Conservation (phyloP, 208 protist genomes). For the Herpetomonas muscarum region DNA sequence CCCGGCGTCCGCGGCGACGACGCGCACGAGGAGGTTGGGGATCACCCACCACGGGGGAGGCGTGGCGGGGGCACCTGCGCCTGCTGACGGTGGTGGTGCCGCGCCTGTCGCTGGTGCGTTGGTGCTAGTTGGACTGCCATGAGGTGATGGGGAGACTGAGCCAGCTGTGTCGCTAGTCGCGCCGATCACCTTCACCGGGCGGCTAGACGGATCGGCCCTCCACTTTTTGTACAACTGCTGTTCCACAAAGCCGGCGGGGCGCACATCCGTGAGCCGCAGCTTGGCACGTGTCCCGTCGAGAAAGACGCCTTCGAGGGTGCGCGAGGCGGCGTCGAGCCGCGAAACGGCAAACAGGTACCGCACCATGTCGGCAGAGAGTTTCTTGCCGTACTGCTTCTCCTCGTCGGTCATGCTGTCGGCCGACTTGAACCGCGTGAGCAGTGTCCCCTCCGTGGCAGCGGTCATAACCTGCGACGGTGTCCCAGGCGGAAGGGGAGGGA, state of each 20-base stretch:
- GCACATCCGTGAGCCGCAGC: slow-evolving; percentile 45
- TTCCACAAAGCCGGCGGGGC: slow-evolving; percentile 75
- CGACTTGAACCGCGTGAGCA: slow-evolving; percentile 40
- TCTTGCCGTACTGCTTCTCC: slow-evolving; percentile 52
- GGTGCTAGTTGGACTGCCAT: background rate
- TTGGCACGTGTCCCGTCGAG: slow-evolving; percentile 57
- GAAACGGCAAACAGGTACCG: slow-evolving; percentile 54
- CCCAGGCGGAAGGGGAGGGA: too few relatives aligned
- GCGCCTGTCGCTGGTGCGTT: background rate
- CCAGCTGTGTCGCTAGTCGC: background rate
- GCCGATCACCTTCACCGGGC: slow-evolving; percentile 35
- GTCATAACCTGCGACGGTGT: background rate
- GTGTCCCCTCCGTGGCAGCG: background rate
- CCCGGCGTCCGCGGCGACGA: slow-evolving; percentile 48
- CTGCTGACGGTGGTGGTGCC: background rate
- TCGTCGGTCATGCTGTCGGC: slow-evolving; percentile 36
- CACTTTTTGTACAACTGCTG: slow-evolving; percentile 45
- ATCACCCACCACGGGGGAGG: slow-evolving; percentile 64
- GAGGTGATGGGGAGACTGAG: background rate
- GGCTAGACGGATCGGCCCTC: slow-evolving; percentile 64
- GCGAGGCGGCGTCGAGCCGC: slow-evolving; percentile 40
- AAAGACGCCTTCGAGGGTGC: slow-evolving; percentile 59
- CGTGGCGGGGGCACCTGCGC: background rate
- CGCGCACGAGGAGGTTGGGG: slow-evolving; percentile 64
- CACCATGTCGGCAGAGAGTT: slow-evolving; percentile 43